phyloP scores from a whole-genome alignment of 495 filamentous ascomycete species.

The Aspergillus sparsus region DNA sequence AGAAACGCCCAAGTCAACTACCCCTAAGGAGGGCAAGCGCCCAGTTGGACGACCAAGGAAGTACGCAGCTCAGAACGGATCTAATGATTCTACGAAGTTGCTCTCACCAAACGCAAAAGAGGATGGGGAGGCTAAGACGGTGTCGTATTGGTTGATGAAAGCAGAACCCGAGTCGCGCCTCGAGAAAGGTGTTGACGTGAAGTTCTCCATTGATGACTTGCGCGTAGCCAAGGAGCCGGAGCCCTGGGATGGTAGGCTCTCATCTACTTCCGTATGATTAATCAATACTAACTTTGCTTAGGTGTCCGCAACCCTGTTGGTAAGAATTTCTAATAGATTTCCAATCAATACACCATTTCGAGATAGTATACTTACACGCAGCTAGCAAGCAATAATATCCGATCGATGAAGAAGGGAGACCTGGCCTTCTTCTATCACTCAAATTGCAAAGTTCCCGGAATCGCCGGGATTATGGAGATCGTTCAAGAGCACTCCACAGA shows the following conservation, averaged over 20 bases:
- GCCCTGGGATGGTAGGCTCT: slow-evolving; percentile 75
- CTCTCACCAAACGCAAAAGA: slow-evolving; percentile 18
- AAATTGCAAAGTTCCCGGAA: slow-evolving; percentile 87
- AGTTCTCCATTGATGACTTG: slow-evolving; percentile 94
- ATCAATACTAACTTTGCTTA: slow-evolving; percentile 32
- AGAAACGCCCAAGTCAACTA: slow-evolving; percentile 25
- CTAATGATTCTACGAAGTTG: slow-evolving; percentile 7
- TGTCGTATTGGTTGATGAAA: slow-evolving; percentile 89
- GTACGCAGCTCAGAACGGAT: slow-evolving; percentile 13
- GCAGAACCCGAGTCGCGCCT: slow-evolving; percentile 86
- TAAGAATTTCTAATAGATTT: slow-evolving; percentile 29
- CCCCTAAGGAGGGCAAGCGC: slow-evolving; percentile 28
- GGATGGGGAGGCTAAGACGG: slow-evolving; percentile 16
- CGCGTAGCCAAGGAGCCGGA: slow-evolving; percentile 68
- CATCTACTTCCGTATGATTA: slow-evolving; percentile 1
- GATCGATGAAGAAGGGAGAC: slow-evolving; percentile 87
- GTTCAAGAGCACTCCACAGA: slow-evolving; percentile 79
- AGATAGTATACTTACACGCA: slow-evolving; percentile 20
- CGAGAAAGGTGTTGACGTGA: slow-evolving; percentile 83
- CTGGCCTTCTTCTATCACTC: slow-evolving; percentile 97
- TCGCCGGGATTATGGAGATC: slow-evolving; percentile 93
- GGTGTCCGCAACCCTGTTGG: slow-evolving; percentile 60
- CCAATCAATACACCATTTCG: not conserved
- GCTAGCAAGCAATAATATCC: slow-evolving; percentile 79
- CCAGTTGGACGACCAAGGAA: slow-evolving; percentile 25